Percentiles rank a stretch among this genome's conserved stretches.
Conservation (phyloP, 495 filamentous ascomycete genomes). For the Aspergillus olivimuriae region DNA sequence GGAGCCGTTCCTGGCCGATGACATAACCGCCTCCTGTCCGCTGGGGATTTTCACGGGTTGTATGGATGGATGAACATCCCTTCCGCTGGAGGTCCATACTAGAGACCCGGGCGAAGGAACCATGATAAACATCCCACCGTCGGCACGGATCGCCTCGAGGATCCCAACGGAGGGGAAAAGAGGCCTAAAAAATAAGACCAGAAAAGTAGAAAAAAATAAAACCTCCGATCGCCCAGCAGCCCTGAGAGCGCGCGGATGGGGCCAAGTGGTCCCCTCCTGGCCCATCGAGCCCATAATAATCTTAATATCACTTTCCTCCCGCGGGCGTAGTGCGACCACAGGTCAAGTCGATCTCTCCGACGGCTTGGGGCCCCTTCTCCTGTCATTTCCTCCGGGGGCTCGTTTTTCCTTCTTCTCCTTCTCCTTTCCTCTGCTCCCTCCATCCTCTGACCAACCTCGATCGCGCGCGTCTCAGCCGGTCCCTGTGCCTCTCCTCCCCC, state of each 20-base stretch:
- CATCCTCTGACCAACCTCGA: not conserved
- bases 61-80: too few species aligned
- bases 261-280: not conserved
- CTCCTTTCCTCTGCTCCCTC: not conserved
- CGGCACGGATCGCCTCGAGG: too few species aligned
- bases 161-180: too few species aligned
- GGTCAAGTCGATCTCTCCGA: not conserved
- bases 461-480: slow-evolving; percentile 2
- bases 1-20: too few species aligned
- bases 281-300: not conserved
- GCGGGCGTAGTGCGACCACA: not conserved
- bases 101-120: too few species aligned
- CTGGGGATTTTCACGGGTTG: too few species aligned
- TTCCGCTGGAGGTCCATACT: too few species aligned
- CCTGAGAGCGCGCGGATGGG: too few species aligned
- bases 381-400: too few species aligned
- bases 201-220: not conserved
- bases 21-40: too few species aligned
- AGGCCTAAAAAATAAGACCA: not conserved
- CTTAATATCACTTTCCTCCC: not conserved
- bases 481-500: not conserved
- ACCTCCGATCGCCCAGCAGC: too few species aligned
- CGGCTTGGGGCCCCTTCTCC: not conserved
- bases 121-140: too few species aligned
- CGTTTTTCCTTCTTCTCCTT: not conserved